These are phyloP conservation scores for Seiridium unicorne DNA, from an alignment of 2,329 filamentous ascomycete genomes.

Conservation along the genomic window DNA sequence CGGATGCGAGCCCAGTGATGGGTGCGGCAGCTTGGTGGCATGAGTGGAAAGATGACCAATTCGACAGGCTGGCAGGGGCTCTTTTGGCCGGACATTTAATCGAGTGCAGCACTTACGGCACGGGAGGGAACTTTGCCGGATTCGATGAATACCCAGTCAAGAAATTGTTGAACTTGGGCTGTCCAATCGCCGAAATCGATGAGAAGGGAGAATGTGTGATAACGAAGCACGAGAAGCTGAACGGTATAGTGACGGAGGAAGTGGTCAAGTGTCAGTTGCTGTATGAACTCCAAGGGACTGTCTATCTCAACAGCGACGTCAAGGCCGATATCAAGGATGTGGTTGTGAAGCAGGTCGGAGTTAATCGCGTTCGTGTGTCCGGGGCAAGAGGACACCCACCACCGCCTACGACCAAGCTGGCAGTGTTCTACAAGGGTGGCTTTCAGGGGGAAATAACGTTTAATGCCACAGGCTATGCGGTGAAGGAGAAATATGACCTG, in stretches of 20 bases:
- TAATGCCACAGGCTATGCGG: slow-evolving; percentile 47
- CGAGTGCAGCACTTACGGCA: slow-evolving; percentile 53
- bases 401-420: slow-evolving; percentile 49
- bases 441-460: slow-evolving; percentile 43
- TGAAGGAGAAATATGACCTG: slow-evolving; percentile 45
- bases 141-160: slow-evolving; percentile 36
- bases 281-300: slow-evolving; percentile 46
- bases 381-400: slow-evolving; percentile 41
- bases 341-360: slow-evolving; percentile 30
- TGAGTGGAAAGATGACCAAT: background rate
- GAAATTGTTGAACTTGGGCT: slow-evolving; percentile 30
- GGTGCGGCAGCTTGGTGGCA: background rate
- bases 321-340: slow-evolving; percentile 38
- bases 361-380: slow-evolving; percentile 35
- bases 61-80: slow-evolving; percentile 39
- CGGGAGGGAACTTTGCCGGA: slow-evolving; percentile 53
- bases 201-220: slow-evolving; percentile 30
- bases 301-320: slow-evolving; percentile 49
- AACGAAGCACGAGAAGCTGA: slow-evolving; percentile 29
- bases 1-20: background rate
- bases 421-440: slow-evolving; percentile 47
- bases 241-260: slow-evolving; percentile 34
- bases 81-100: slow-evolving; percentile 53
- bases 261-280: slow-evolving; percentile 44
- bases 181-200: slow-evolving; percentile 37